Conservation (phyloP, 2,329 filamentous ascomycete genomes). For the Exophiala viscosa region DNA sequence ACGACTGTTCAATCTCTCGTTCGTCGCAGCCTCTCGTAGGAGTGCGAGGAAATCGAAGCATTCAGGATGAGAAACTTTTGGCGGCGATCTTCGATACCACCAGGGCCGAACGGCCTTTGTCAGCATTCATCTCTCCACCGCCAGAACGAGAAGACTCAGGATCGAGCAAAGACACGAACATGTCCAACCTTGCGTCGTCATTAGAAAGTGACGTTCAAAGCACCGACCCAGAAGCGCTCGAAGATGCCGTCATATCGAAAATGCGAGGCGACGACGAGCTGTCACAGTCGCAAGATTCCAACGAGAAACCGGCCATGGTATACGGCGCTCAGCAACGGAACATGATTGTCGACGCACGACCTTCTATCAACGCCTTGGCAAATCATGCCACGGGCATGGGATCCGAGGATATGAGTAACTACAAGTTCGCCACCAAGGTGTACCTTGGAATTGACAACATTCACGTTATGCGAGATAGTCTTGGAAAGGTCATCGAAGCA, state of each 20-base stretch:
- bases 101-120: constrained; percentile 42
- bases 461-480: constrained; percentile 91
- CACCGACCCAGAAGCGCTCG: constrained; percentile 61
- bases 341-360: constrained; percentile 90
- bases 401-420: constrained; percentile 97
- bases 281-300: constrained; percentile 4
- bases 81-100: constrained; percentile 85
- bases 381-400: constrained; percentile 92
- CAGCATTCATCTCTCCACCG: constrained; percentile 36
- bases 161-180: constrained; percentile 30
- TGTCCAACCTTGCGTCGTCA: constrained; percentile 46
- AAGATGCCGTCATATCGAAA: constrained; percentile 62
- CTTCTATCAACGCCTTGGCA: constrained; percentile 87
- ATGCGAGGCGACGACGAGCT: constrained; percentile 57
- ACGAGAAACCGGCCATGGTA: constrained; percentile 57
- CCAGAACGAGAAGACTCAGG: constrained; percentile 42
- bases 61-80: constrained; percentile 92
- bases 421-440: constrained; percentile 83
- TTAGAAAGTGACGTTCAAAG: constrained; percentile 53
- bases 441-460: constrained; percentile 98
- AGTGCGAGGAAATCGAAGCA: constrained; percentile 79
- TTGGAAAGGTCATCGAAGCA: constrained; percentile 81
- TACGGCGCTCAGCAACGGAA: constrained; percentile 94
- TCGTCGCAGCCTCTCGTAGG: constrained; percentile 90
- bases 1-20: constrained; percentile 93